Base-by-base conservation (phyloP, 108 stramenopile genomes). In the Nitzschia palea region DNA sequence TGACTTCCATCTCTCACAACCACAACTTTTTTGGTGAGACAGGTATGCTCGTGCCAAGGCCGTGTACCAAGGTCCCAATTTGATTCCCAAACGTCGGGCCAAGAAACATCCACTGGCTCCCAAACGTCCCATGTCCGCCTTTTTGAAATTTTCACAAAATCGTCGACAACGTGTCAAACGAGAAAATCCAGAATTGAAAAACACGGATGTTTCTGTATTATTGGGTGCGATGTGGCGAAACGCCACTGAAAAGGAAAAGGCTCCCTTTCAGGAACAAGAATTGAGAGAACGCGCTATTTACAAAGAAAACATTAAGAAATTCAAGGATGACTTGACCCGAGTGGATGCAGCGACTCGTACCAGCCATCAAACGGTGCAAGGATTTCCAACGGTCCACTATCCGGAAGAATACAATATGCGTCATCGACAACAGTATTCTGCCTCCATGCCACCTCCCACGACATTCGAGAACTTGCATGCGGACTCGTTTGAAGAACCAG, bases 161-260 rank as follows among this genome's bases (percentile, higher is more conserved):
- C 79, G 78, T 30, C 79, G 85, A 6, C 47, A 51, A 22, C 30
- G 22, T 29, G 81, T 86, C 47, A 86, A 82, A 66, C 33, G 57
- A 35, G 76, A 80, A 35, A 86, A 86, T 53, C 85, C 85, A 0
- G 79, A 82, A 30, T 70, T 82, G 73, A 55, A 77, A 55, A 86
- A 86, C 62, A 86, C 85, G 10, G 85, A 86, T 68, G 81, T 86
- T 31, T 78, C 76, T 2, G 50, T 79, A 25, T 55, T 86, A 3
- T 72, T 86, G 28, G 85, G 85, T 34, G 85, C 82, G 58, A 83
- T 87, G 74, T 87, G 86, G 86, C 62, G 82, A n/a, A 83, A 79
- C 56, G 81, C 79, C 18, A 71, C 44, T 55, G 43, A 55, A 15
- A 51, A 69, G 22, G 86, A 87, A 36, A 62, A 64, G 30, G 56